Evolutionary conservation across 1,284 basidiomycete species (phyloP).

Genomic region (Afroboletus lepidellus): DNA sequence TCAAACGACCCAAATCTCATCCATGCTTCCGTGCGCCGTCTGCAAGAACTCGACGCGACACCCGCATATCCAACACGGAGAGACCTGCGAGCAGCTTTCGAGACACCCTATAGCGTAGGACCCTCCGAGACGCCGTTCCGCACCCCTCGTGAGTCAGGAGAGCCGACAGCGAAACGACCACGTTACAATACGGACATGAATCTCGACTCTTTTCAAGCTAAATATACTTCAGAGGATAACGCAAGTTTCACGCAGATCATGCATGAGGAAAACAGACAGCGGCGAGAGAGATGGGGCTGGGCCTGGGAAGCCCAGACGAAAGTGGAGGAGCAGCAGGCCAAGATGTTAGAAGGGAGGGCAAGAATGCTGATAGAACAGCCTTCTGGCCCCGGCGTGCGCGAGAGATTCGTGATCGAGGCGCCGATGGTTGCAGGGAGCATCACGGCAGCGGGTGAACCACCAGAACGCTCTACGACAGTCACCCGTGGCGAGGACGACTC

Average conservation of each 20-base stretch:
- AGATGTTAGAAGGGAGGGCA: conserved; percentile 63
- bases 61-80: conserved; percentile 39
- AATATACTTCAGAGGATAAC: conserved; percentile 94
- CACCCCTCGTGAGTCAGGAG: conserved; percentile 36
- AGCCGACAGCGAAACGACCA: conserved; percentile 50
- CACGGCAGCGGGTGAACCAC: conserved; percentile 38
- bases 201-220: conserved; percentile 84
- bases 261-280: conserved; percentile 79
- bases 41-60: conserved; percentile 63
- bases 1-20: conserved; percentile 73
- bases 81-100: conserved; percentile 52
- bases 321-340: conserved; percentile 64
- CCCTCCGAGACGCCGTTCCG: conserved; percentile 67
- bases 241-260: conserved; percentile 90
- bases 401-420: conserved; percentile 62
- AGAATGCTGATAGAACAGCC: conserved; percentile 68
- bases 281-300: conserved; percentile 82
- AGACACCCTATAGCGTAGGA: conserved; percentile 62
- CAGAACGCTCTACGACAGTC: conserved; percentile 29
- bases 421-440: conserved; percentile 55
- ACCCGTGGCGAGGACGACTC: conserved; percentile 27
- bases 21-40: conserved; percentile 66
- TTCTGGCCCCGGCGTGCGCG: conserved; percentile 60
- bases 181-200: conserved; percentile 61
- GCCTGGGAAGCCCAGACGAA: conserved; percentile 87